A percentile compares a stretch with the other conserved stretches of the same genome.
phyloP scores from a whole-genome alignment of 306 rosid species.

The Nissolia schottii region DNA sequence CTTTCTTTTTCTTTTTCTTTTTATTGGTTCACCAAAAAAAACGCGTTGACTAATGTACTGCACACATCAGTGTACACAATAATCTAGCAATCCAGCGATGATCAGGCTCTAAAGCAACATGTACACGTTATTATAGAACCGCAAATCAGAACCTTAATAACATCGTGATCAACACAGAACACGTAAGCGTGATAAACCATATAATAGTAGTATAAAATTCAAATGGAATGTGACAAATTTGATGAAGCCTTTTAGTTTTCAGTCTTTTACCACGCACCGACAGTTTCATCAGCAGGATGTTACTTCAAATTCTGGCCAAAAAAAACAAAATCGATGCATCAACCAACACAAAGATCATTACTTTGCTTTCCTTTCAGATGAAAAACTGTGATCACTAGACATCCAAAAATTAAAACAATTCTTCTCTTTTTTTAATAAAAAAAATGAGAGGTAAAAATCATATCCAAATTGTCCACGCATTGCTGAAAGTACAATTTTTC shows the following conservation, averaged over 20 bases:
- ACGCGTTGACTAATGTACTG: not conserved
- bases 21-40: no score
- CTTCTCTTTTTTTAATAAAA: not conserved
- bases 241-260: not conserved
- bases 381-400: not conserved
- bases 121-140: not conserved
- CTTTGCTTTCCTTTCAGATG: not conserved
- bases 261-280: slow-evolving; percentile 23
- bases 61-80: not conserved
- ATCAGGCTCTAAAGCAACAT: slow-evolving; percentile 8
- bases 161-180: slow-evolving; percentile 8
- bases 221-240: not conserved
- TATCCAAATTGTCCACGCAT: not conserved
- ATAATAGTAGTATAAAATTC: slow-evolving; percentile 1
- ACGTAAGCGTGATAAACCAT: not conserved
- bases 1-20: no score
- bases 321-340: slow-evolving; percentile 8
- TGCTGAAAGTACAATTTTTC: slow-evolving; percentile 5
- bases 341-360: slow-evolving; percentile 24
- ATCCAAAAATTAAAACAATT: not conserved
- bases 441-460: not conserved
- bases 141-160: not conserved
- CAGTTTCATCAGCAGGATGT: slow-evolving; percentile 19
- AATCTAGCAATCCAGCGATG: slow-evolving; percentile 21
- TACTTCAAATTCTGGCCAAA: slow-evolving; percentile 17